Evolutionary conservation across 768 basidiomycete species (phyloP).

Genomic region (Tephrocybe sp.): DNA sequence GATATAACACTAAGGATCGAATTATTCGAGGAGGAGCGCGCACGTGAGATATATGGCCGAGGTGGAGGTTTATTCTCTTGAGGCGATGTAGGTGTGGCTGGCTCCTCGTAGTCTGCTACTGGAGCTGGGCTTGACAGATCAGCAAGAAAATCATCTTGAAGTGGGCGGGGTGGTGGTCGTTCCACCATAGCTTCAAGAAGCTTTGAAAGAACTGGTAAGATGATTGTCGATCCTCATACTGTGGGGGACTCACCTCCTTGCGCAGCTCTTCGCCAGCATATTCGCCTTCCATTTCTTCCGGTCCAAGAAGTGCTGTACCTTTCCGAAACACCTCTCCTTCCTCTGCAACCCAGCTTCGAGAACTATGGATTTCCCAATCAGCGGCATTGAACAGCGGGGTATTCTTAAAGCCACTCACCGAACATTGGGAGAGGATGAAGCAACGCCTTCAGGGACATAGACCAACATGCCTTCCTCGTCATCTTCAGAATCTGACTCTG

Average conservation of each 20-base stretch:
- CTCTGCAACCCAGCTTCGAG: slow-evolving; percentile 83
- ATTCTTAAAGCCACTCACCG: slow-evolving; percentile 38
- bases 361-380: slow-evolving; percentile 37
- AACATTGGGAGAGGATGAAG: slow-evolving; percentile 38
- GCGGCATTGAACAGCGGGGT: slow-evolving; percentile 1
- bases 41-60: slow-evolving; percentile 60
- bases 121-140: slow-evolving; percentile 27
- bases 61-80: slow-evolving; percentile 43
- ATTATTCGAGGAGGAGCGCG: slow-evolving; percentile 45
- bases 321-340: slow-evolving; percentile 97
- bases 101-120: slow-evolving; percentile 14
- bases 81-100: slow-evolving; percentile 26
- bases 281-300: slow-evolving; percentile 88
- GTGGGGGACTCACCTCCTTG: slow-evolving; percentile 55
- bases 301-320: slow-evolving; percentile 75
- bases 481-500: slow-evolving; percentile 50
- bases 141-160: slow-evolving; percentile 60
- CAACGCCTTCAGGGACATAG: slow-evolving; percentile 30
- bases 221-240: background rate
- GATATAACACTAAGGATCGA: slow-evolving; percentile 41
- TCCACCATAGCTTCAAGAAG: slow-evolving; percentile 86
- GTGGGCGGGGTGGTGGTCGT: slow-evolving; percentile 73
- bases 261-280: slow-evolving; percentile 88
- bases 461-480: slow-evolving; percentile 40
- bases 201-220: slow-evolving; percentile 32